Conservation (phyloP, 164 flowering plant genomes). For the Vitis labrusca region DNA sequence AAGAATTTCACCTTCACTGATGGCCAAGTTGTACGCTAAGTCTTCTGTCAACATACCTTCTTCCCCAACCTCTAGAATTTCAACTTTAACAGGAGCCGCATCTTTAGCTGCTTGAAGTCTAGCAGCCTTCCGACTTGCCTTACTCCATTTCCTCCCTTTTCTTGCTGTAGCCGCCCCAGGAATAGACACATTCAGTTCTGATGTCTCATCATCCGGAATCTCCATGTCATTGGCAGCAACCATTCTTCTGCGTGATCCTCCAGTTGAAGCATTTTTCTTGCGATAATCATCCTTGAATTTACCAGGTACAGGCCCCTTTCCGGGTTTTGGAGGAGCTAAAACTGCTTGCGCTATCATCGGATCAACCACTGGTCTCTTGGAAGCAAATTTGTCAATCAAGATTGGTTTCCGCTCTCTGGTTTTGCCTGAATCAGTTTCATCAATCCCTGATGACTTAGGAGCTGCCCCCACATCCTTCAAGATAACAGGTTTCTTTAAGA, state of each 20-base stretch:
- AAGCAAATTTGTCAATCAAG: slow-evolving; percentile 80
- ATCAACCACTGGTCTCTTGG: slow-evolving; percentile 72
- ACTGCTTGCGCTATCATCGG: slow-evolving; percentile 63
- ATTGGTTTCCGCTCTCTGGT: slow-evolving; percentile 70
- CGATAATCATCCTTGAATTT: slow-evolving; percentile 66
- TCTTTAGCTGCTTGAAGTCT: slow-evolving; percentile 78
- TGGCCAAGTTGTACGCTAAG: slow-evolving; percentile 72
- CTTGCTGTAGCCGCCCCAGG: slow-evolving; percentile 54
- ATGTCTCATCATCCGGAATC: slow-evolving; percentile 59
- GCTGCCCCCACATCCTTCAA: slow-evolving; percentile 75
- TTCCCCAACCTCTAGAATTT: slow-evolving; percentile 88
- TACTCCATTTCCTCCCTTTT: slow-evolving; percentile 89
- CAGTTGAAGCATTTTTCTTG: slow-evolving; percentile 51
- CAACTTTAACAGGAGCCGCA: slow-evolving; percentile 86
- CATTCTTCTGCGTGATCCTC: slow-evolving; percentile 55
- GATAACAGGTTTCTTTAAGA: slow-evolving; percentile 54
- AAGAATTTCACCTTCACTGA: slow-evolving; percentile 83
- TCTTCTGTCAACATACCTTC: slow-evolving; percentile 85
- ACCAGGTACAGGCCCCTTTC: slow-evolving; percentile 42
- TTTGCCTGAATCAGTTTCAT: slow-evolving; percentile 26
- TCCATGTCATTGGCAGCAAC: slow-evolving; percentile 29
- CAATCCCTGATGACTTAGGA: slow-evolving; percentile 31
- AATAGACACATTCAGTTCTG: slow-evolving; percentile 57
- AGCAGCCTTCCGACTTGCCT: slow-evolving; percentile 87
- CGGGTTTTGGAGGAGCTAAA: slow-evolving; percentile 64